Percentiles rank a stretch among this genome's conserved stretches.
These are phyloP conservation scores for Emericellopsis cladophorae DNA, from an alignment of 2,329 filamentous ascomycete genomes.

Conservation along the genomic window DNA sequence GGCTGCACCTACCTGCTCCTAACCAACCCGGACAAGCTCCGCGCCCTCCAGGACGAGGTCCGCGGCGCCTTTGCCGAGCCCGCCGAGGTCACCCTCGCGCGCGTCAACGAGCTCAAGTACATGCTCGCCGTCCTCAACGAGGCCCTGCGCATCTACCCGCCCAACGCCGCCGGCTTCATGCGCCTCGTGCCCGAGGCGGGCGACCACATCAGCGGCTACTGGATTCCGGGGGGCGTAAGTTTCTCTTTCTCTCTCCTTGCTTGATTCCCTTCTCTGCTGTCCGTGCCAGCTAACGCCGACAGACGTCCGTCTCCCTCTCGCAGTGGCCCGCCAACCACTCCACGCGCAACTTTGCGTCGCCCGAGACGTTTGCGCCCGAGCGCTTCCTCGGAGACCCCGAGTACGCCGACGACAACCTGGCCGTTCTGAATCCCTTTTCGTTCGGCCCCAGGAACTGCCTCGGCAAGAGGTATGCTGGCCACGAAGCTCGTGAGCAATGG, in stretches of 20 bases:
- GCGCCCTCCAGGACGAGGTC: not conserved
- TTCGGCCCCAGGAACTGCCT: constrained; percentile 8
- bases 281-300: not conserved
- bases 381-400: constrained; percentile 16
- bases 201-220: not conserved
- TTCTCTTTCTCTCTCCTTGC: not conserved
- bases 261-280: not conserved
- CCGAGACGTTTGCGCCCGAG: constrained; percentile 22
- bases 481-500: too few species aligned
- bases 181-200: constrained; percentile 3
- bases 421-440: constrained; percentile 14
- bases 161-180: constrained; percentile 5
- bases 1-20: constrained; percentile 27
- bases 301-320: constrained; percentile 18
- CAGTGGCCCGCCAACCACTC: constrained; percentile 20
- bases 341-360: constrained; percentile 15
- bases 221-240: not conserved
- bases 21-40: not conserved
- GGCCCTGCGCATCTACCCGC: constrained; percentile 22
- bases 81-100: constrained; percentile 17
- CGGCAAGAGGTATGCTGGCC: constrained; percentile 2
- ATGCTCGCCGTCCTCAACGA: constrained; percentile 21
- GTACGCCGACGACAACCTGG: constrained; percentile 10
- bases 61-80: not conserved
- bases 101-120: constrained; percentile 19